Evolutionary conservation across 1,284 basidiomycete genomes (phyloP), one percentile per base, ranked within the genome.

Genomic region (Coniferiporia sulphurascens): DNA sequence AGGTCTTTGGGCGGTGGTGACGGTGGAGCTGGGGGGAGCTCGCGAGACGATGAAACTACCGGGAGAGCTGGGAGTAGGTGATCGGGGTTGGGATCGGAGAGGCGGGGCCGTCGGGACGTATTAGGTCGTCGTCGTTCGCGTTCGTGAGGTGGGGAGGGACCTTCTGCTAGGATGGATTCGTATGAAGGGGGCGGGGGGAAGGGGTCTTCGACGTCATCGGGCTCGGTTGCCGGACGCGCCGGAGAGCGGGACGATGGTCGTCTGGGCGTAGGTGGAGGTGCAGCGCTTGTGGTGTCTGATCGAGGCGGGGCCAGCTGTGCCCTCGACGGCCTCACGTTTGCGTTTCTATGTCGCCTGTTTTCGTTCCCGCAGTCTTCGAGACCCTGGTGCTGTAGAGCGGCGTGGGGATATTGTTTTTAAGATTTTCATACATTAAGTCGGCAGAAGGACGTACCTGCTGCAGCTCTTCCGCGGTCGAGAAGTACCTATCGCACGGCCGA

Each of bases 401-500:
- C 9, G 15, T 10, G 9, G 2, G 15, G 12, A 38, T 10, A 41
- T 41, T 41, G 9, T 2, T 12, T 41, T 2, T 12, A 8, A 41
- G 9, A 41, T 2, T 41, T 2, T 41, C 9, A 41, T 41, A 41
- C 2, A 8, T 10, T 3, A 41, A 41, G 15, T 12, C 9, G 9
- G 15, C 9, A 2, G 38, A 41, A 8, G 38, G 27, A 7, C 54
- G 45, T 48, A 55, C 54, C 45, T 34, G 44, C 1, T n/a, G 15
- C 8, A 55, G 54, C 4, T 46, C 54, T 9, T 48, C 9, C 4
- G 43, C 54, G 10, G 54, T 34, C 10, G 32, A 46, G 34, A 55
- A 55, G 41, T 55, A 55, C 21, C 54, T 38, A 36, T 55, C 54
- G 34, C 54, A 55, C 8, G 54, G 54, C 1, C 9, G n/a, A 48